These are phyloP conservation scores for Beauveria medogensis DNA, from an alignment of 2,329 filamentous ascomycete species.

Conservation along the genomic window DNA sequence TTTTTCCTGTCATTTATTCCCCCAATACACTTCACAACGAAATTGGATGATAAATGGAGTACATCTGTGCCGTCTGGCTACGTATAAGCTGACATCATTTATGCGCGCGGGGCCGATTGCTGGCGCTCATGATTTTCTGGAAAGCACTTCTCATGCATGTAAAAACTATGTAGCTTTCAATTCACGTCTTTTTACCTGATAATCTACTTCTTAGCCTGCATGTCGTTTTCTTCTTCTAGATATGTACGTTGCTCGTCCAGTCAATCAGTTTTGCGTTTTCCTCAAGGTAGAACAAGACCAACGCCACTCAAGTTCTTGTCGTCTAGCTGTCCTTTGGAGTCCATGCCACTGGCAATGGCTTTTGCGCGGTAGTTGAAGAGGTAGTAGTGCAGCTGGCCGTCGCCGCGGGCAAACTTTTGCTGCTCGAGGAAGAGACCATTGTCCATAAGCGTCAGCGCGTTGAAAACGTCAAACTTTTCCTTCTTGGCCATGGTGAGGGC, in stretches of 20 bases:
- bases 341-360: conserved; percentile 76
- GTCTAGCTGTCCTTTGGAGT: conserved; percentile 70
- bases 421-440: conserved; percentile 89
- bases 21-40: background rate
- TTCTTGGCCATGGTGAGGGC: conserved; percentile 82
- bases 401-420: conserved; percentile 89
- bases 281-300: conserved; percentile 69
- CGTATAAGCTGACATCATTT: background rate
- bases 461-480: conserved; percentile 87
- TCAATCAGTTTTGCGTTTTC: background rate
- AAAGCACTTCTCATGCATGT: background rate
- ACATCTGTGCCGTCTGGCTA: background rate
- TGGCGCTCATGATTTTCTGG: conserved; percentile 1
- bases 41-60: background rate
- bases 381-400: conserved; percentile 94
- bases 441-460: conserved; percentile 86
- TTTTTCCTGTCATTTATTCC: background rate
- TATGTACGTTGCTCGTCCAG: background rate
- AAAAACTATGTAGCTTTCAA: conserved; percentile 1
- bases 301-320: conserved; percentile 74
- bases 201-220: background rate
- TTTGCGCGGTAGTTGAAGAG: conserved; percentile 93
- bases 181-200: background rate
- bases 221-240: background rate
- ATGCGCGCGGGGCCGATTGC: background rate